A percentile compares a stretch with the other conserved stretches of the same genome.
phyloP scores from a whole-genome alignment of 2,329 filamentous ascomycete genomes.

The Aspergillus luchuensis region DNA sequence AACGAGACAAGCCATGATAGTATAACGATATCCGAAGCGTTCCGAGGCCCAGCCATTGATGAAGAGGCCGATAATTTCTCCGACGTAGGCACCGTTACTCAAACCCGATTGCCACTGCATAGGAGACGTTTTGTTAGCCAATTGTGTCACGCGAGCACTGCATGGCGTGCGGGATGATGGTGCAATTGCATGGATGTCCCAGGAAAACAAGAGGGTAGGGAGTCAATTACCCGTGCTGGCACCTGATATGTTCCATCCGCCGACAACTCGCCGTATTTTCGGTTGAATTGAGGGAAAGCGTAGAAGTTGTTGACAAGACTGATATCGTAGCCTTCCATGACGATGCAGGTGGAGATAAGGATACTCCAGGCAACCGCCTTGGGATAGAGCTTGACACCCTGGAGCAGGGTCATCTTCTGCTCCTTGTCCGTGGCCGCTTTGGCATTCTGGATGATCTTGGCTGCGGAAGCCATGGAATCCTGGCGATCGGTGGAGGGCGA shows the following conservation, averaged over 20 bases:
- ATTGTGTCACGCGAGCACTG: conserved; percentile 4
- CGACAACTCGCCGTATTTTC: conserved; percentile 42
- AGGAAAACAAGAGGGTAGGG: background rate
- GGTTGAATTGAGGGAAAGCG: conserved; percentile 46
- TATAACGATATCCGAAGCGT: conserved; percentile 55
- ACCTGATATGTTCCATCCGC: conserved; percentile 42
- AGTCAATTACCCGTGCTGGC: conserved; percentile 37
- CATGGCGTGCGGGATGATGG: background rate
- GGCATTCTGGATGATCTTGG: conserved; percentile 44
- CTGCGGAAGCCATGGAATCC: conserved; percentile 28
- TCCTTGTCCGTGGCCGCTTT: conserved; percentile 49
- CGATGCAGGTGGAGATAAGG: conserved; percentile 85
- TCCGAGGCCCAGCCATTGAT: conserved; percentile 56
- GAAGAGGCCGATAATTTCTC: conserved; percentile 54
- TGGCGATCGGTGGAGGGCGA: conserved; percentile 20
- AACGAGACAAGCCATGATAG: conserved; percentile 51
- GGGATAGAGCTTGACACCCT: conserved; percentile 80
- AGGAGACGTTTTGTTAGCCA: conserved; percentile 20
- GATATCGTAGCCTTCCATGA: conserved; percentile 89
- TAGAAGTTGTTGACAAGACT: conserved; percentile 81
- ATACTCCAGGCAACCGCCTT: conserved; percentile 84
- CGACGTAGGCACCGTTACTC: conserved; percentile 47
- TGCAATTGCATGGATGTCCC: background rate
- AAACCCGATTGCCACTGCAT: conserved; percentile 49
- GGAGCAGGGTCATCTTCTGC: conserved; percentile 69